Evolutionary conservation across 2,329 filamentous ascomycete species (phyloP).

Genomic region (Ramichloridium luteum): DNA sequence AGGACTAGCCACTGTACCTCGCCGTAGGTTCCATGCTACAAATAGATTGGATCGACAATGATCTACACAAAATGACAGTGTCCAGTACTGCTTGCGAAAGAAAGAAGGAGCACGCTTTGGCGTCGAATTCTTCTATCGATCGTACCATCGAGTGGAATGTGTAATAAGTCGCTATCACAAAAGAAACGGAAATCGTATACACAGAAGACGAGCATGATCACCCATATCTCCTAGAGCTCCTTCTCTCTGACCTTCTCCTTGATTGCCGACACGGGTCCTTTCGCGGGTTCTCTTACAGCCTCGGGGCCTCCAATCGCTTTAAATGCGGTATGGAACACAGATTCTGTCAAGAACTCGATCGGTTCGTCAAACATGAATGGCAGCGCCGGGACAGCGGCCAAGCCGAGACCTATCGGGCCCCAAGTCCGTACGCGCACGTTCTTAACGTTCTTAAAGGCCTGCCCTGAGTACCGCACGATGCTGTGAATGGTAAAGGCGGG

Average conservation of each 20-base stretch:
- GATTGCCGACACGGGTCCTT: constrained; percentile 22
- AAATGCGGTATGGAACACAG: constrained; percentile 75
- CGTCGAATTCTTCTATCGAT: too few species aligned
- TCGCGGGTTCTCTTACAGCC: constrained; percentile 37
- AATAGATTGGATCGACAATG: too few species aligned
- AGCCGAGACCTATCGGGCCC: constrained; percentile 70
- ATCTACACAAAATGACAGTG: too few species aligned
- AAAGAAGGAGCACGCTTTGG: too few species aligned
- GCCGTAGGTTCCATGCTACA: too few species aligned
- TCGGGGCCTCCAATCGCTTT: constrained; percentile 54
- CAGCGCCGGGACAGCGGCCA: constrained; percentile 61
- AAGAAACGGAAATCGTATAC: too few species aligned
- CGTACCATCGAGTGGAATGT: too few species aligned
- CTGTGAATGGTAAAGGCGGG: constrained; percentile 91
- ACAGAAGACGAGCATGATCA: too few species aligned
- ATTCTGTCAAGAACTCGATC: constrained; percentile 84
- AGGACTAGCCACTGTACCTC: too few species aligned
- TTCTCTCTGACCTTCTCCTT: constrained; percentile 13
- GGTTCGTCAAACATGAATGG: constrained; percentile 82
- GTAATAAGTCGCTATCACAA: too few species aligned
- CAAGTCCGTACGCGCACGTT: constrained; percentile 67
- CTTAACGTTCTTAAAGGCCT: constrained; percentile 71
- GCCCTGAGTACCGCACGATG: constrained; percentile 78
- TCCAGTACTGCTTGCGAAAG: too few species aligned
- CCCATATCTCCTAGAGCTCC: constrained; percentile 19